Conservation (phyloP, 352 stramenopile species). For the Phytophthora sojae region DNA sequence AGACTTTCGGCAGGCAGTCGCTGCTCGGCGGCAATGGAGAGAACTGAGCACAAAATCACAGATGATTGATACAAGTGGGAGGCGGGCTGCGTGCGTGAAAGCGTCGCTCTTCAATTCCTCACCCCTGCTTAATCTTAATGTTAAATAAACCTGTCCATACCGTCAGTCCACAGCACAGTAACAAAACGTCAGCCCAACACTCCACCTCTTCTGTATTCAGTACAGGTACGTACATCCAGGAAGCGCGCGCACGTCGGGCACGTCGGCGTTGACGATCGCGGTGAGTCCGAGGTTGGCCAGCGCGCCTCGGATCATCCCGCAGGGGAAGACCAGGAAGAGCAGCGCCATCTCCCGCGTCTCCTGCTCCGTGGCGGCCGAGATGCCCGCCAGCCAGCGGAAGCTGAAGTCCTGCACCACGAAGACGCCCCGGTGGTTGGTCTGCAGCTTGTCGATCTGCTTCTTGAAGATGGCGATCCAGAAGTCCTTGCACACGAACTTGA, state of each 20-base stretch:
- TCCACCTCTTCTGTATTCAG: too few relatives aligned
- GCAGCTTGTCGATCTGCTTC: constrained; percentile 98
- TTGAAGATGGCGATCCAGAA: constrained; percentile 98
- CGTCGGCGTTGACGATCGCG: constrained; percentile 95
- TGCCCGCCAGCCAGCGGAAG: constrained; percentile 92
- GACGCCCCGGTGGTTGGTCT: constrained; percentile 96
- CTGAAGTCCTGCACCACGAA: constrained; percentile 97
- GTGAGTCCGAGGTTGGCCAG: constrained; percentile 96
- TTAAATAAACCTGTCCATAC: constrained; percentile 89
- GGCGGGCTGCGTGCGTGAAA: constrained; percentile 10
- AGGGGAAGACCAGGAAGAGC: constrained; percentile 96
- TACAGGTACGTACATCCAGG: constrained; percentile 85
- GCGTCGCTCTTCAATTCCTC: constrained; percentile 34
- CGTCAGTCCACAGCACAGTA: background rate
- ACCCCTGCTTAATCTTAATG: constrained; percentile 88
- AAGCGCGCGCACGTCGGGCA: constrained; percentile 91
- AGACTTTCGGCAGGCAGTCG: constrained; percentile 73
- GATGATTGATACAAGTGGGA: constrained; percentile 6
- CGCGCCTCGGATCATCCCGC: constrained; percentile 94
- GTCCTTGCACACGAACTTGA: constrained; percentile 99
- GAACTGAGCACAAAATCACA: constrained; percentile 6
- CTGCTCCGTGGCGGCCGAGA: constrained; percentile 81
- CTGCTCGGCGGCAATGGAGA: constrained; percentile 30
- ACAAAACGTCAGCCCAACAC: background rate
- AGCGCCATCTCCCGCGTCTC: constrained; percentile 92